phyloP scores from a whole-genome alignment of 2,329 filamentous ascomycete genomes.

The Fusarium neocosmosporiellum region DNA sequence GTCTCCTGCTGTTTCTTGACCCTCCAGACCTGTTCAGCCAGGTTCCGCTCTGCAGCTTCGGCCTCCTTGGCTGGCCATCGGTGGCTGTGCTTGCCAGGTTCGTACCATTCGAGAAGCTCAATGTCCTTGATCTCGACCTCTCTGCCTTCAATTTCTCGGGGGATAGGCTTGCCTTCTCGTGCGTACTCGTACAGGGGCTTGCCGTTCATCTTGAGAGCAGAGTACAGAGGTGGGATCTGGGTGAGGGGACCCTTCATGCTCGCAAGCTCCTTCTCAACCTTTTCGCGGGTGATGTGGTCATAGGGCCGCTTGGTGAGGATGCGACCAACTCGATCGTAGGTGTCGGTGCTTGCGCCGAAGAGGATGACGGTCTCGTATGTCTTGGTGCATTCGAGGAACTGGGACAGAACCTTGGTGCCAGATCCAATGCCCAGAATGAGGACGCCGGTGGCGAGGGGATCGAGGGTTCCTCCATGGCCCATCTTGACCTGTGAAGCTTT shows the following conservation, averaged over 20 bases:
- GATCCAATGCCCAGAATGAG: slow-evolving; percentile 88
- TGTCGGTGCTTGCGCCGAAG: slow-evolving; percentile 93
- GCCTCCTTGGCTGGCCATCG: slow-evolving; percentile 85
- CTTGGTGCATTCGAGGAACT: slow-evolving; percentile 91
- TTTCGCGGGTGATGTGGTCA: slow-evolving; percentile 81
- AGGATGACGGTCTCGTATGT: slow-evolving; percentile 90
- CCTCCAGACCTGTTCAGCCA: slow-evolving; percentile 78
- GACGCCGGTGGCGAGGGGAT: slow-evolving; percentile 93
- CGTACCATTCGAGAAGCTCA: slow-evolving; percentile 86
- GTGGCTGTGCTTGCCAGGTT: slow-evolving; percentile 82
- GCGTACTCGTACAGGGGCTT: slow-evolving; percentile 98
- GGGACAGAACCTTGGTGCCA: slow-evolving; percentile 83
- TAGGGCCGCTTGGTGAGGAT: slow-evolving; percentile 80
- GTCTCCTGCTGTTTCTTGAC: slow-evolving; percentile 67
- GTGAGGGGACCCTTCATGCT: slow-evolving; percentile 84
- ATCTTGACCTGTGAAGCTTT: slow-evolving; percentile 83
- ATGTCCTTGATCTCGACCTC: slow-evolving; percentile 82
- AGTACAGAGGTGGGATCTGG: slow-evolving; percentile 93
- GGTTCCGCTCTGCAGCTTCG: slow-evolving; percentile 76
- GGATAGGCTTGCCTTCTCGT: slow-evolving; percentile 86
- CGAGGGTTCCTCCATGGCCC: slow-evolving; percentile 94
- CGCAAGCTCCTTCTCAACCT: slow-evolving; percentile 80
- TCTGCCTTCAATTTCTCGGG: slow-evolving; percentile 83
- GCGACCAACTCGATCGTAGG: slow-evolving; percentile 89
- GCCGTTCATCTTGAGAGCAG: slow-evolving; percentile 90